Conservation (phyloP, 768 basidiomycete genomes). For the Russula compacta region DNA sequence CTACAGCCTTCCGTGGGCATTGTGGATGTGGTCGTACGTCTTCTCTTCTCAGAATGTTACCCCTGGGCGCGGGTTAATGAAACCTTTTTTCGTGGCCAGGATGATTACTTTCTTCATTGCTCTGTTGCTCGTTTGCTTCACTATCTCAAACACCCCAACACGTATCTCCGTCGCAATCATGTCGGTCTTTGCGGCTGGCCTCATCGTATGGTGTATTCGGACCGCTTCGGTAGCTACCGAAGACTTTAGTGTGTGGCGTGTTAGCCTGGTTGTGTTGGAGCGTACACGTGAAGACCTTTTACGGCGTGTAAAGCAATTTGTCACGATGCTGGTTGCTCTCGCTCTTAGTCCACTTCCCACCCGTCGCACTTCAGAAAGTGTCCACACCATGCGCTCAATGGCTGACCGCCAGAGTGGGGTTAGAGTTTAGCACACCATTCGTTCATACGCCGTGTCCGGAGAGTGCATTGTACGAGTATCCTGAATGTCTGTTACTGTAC, state of each 20-base stretch:
- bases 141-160: constrained; percentile 1
- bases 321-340: background rate
- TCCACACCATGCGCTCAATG: background rate
- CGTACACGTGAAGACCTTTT: background rate
- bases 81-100: background rate
- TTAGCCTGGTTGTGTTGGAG: background rate
- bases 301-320: background rate
- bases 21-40: too few relatives aligned
- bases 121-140: background rate
- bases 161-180: background rate
- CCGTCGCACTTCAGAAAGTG: background rate
- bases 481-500: too few relatives aligned
- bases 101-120: too few relatives aligned
- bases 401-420: background rate
- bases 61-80: background rate
- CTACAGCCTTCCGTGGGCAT: too few relatives aligned
- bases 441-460: background rate
- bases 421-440: background rate
- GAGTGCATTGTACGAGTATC: too few relatives aligned
- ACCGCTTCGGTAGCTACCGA: background rate
- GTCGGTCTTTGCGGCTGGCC: background rate
- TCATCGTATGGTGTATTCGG: constrained; percentile 2
- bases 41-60: too few relatives aligned
- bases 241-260: background rate
- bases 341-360: background rate